These are phyloP conservation scores for Lycium ferocissimum DNA, from an alignment of 257 asterid species.

Conservation along the genomic window DNA sequence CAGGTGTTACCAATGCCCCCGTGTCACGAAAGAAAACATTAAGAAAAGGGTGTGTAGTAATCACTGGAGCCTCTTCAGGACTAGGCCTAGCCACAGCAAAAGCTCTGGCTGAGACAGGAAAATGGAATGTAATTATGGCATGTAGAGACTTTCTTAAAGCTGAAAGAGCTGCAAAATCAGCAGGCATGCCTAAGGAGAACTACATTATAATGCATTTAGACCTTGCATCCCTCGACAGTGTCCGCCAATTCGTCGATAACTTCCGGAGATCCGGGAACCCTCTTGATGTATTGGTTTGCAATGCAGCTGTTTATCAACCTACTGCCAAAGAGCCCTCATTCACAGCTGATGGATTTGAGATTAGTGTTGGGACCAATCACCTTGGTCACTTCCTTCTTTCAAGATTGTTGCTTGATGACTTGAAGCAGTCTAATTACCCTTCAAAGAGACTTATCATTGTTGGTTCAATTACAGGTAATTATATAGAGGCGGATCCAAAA, in stretches of 20 bases:
- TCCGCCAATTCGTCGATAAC: slow-evolving; percentile 76
- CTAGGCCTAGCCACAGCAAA: slow-evolving; percentile 89
- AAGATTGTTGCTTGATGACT: slow-evolving; percentile 76
- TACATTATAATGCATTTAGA: slow-evolving; percentile 86
- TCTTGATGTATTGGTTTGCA: slow-evolving; percentile 85
- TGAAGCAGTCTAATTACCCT: slow-evolving; percentile 80
- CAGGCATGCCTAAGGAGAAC: slow-evolving; percentile 72
- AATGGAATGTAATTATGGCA: slow-evolving; percentile 92
- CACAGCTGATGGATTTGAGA: slow-evolving; percentile 90
- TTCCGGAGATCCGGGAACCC: slow-evolving; percentile 66
- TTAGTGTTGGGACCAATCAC: slow-evolving; percentile 91
- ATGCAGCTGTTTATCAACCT: slow-evolving; percentile 88
- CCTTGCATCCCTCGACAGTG: slow-evolving; percentile 85
- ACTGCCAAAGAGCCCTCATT: slow-evolving; percentile 80
- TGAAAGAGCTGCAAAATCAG: slow-evolving; percentile 79
- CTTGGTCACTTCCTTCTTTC: slow-evolving; percentile 89
- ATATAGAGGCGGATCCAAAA: no score
- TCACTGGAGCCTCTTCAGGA: slow-evolving; percentile 92
- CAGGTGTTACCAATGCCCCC: slow-evolving; percentile 45
- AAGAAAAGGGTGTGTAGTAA: slow-evolving; percentile 69
- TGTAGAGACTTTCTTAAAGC: slow-evolving; percentile 90
- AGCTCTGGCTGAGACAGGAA: slow-evolving; percentile 79
- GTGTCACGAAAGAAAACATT: slow-evolving; percentile 69
- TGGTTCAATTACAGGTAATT: slow-evolving; percentile 85
- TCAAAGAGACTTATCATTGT: slow-evolving; percentile 86